phyloP scores from a whole-genome alignment of 495 filamentous ascomycete species.

The Penicillium goetzii region DNA sequence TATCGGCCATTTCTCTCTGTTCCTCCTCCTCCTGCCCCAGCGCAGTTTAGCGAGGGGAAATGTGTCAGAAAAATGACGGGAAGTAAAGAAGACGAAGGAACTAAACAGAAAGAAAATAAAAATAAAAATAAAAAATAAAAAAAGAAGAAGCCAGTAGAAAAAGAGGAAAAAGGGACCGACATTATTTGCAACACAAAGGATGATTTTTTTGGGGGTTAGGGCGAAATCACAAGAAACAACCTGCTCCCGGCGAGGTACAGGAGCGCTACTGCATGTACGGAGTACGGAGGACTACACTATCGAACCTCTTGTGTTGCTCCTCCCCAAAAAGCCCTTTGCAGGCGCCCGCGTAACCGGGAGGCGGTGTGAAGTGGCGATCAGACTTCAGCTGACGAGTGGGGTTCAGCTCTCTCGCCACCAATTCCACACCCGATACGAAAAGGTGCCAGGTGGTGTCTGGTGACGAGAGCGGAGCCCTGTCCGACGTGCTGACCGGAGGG shows the following conservation, averaged over 20 bases:
- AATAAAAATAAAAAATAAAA: slow-evolving; percentile 7
- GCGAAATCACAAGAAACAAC: slow-evolving; percentile 2
- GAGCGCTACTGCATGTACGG: slow-evolving; percentile 32
- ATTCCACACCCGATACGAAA: slow-evolving; percentile 24
- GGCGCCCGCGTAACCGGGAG: slow-evolving; percentile 14
- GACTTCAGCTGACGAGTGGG: slow-evolving; percentile 40
- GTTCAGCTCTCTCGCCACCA: slow-evolving; percentile 31
- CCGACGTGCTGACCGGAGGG: slow-evolving; percentile 14
- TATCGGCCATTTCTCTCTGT: no score
- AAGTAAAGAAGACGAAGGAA: neutral
- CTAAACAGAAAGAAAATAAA: neutral
- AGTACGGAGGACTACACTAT: slow-evolving; percentile 19
- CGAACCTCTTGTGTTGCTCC: slow-evolving; percentile 14
- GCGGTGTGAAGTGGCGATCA: slow-evolving; percentile 41
- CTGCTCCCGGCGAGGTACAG: slow-evolving; percentile 32
- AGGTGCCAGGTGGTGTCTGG: slow-evolving; percentile 20
- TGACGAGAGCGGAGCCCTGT: slow-evolving; percentile 26
- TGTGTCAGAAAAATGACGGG: neutral
- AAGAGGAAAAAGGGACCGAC: slow-evolving; percentile 1
- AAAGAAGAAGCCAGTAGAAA: slow-evolving; percentile 2
- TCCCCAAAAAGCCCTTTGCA: slow-evolving; percentile 1
- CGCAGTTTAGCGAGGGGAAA: neutral
- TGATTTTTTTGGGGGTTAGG: neutral
- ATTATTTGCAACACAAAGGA: neutral
- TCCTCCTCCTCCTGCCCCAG: neutral